Evolutionary conservation across 192 early-diverging fungal species (phyloP), one percentile per base, ranked within the genome.

Genomic region (Radiomyces spectabilis): DNA sequence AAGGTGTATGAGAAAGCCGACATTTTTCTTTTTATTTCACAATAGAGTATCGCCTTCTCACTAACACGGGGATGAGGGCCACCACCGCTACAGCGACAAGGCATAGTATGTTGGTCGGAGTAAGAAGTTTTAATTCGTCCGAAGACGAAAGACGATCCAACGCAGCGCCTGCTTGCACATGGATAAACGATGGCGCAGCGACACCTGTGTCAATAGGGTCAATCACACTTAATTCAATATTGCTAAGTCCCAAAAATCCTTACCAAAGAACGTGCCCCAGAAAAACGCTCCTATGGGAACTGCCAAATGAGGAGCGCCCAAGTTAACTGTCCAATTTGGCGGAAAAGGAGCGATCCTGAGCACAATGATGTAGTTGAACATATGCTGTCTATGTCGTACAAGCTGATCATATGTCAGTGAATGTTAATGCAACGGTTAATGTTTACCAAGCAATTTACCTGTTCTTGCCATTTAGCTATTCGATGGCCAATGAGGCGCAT

Each of bases 361-460:
- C 1, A 82, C 59, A 41, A 82, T 68, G 49, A 82, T 78, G 42
- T 82, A 82, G 26, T 77, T 79, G 37, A 82, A 54, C 61, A 82
- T 60, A 53, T 80, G 59, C 37, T 69, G 64, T n/a, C 69, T 70
- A 62, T 82, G 80, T 35, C 41, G 64, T 34, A 61, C 65, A 8
- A 71, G 31, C 53, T 67, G 40, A 53, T 25, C 35, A 22, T 19
- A 35, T 27, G 9, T 9, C 21, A 39, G 37, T 22, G 8, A 37
- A 7, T 19, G 35, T 21, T 8, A 38, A 33, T 19, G 6, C 9
- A 51, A 22, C 2, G n/a, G 3, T 39, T 39, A 51, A 37, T 19
- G 25, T 15, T n/a, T 26, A 27, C 29, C 9, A 54, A 24, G n/a
- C n/a, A 13, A 8, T 13, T 51, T 68, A 71, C 75, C 60, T 79